Evolutionary conservation across 495 filamentous ascomycete species (phyloP), one percentile per base, ranked within the genome.

Genomic region (Penicillium ucsense): DNA sequence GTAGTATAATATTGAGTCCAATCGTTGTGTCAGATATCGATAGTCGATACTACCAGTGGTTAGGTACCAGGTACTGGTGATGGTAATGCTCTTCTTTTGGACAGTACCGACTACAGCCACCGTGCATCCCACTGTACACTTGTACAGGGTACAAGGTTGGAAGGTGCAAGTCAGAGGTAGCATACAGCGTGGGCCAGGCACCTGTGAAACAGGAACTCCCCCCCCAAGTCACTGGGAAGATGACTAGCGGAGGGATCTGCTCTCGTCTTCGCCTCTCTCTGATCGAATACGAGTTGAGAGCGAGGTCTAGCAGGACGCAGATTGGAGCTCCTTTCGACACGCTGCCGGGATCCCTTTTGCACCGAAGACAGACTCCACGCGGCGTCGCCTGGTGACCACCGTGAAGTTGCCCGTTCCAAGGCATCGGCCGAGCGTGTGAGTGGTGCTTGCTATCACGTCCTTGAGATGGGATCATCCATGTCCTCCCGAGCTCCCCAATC

Each of bases 351-450:
- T 20, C 30, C 34, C 34, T 10, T 10, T 10, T 6, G 34, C 10
- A 35, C 34, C 34, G 2, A 10, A 35, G 34, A 20, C 20, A 20
- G 12, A 6, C 41, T 43, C 59, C 59, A 57, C 59, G 54, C 54
- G 59, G 54, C 44, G 32, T 12, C 12, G 12, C 54, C 59, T 12
- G 54, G 43, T 62, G 59, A 62, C 59, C 57, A 20, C 20, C 33
- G 11, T 37, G 12, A 8, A 50, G 20, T 32, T 42, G 50, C 42
- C 20, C 40, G 35, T 35, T 60, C 47, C 52, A 62, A 57, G 57
- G 54, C 51, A 59, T 35, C 52, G 43, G 34, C 38, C 35, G 10
- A 33, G 41, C 31, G 41, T 43, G 41, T 43, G 39, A n/a, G 39
- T 41, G 29, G 29, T 31, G 31, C 27, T 34, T 43, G 8, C 31